Evolutionary conservation across 1,284 basidiomycete species (phyloP).

Genomic region (Inonotus obliquus): DNA sequence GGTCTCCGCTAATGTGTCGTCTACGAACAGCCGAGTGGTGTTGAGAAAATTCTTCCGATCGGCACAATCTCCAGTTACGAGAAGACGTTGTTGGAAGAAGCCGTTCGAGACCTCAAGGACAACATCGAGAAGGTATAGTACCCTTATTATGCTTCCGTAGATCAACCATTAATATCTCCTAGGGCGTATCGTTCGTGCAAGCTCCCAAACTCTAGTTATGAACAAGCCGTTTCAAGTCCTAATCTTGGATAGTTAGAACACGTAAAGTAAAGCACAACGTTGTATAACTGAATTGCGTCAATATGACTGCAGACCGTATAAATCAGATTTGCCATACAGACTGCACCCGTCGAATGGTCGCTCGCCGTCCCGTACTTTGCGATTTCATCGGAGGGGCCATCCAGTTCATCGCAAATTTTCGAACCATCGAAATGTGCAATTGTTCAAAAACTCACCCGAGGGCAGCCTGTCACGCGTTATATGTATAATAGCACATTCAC

Average conservation of each 20-base stretch:
- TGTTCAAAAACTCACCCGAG: too few species aligned
- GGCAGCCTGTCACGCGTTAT: too few species aligned
- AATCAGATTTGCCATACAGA: too few species aligned
- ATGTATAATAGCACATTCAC: too few species aligned
- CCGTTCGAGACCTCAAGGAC: constrained; percentile 72
- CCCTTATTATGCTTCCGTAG: not conserved
- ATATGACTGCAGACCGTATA: too few species aligned
- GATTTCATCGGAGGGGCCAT: too few species aligned
- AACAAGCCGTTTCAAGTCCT: not conserved
- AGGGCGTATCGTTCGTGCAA: constrained; percentile 37
- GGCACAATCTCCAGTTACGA: constrained; percentile 74
- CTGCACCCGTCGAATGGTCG: too few species aligned
- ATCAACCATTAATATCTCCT: not conserved
- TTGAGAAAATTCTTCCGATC: constrained; percentile 74
- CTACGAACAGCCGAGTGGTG: constrained; percentile 62
- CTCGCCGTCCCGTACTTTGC: too few species aligned
- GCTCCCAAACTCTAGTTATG: constrained; percentile 32
- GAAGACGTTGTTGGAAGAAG: constrained; percentile 70
- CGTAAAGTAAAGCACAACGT: too few species aligned
- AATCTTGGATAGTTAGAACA: not conserved
- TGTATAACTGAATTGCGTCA: too few species aligned
- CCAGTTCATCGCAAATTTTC: too few species aligned
- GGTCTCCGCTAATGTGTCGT: constrained; percentile 10
- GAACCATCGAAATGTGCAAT: too few species aligned
- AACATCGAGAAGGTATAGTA: constrained; percentile 77